Conservation (phyloP, 2,329 filamentous ascomycete species). For the Didymellaceae sp. region DNA sequence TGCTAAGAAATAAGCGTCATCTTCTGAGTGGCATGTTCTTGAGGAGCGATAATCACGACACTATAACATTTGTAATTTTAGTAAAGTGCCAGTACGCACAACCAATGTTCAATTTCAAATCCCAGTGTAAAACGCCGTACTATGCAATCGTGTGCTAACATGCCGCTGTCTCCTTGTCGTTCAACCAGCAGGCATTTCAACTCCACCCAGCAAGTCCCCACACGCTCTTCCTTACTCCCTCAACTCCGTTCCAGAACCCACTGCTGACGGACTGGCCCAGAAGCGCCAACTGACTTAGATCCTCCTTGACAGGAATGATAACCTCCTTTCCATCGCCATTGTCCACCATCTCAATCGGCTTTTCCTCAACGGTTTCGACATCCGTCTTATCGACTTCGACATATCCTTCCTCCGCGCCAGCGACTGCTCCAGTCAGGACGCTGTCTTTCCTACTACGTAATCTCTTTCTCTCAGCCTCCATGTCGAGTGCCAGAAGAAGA, state of each 20-base stretch:
- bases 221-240: constrained; percentile 13
- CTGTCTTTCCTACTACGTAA: constrained; percentile 3
- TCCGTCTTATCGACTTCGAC: not conserved
- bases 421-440: constrained; percentile 3
- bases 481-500: constrained; percentile 12
- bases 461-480: constrained; percentile 10
- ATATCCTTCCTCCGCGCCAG: not conserved
- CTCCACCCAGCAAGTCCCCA: constrained; percentile 14
- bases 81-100: constrained; percentile 1
- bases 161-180: too few relatives aligned
- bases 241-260: constrained; percentile 11
- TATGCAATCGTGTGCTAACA: too few relatives aligned
- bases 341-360: not conserved
- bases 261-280: constrained; percentile 1
- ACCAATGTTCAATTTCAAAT: not conserved
- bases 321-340: constrained; percentile 8
- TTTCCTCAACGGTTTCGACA: not conserved
- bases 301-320: constrained; percentile 11
- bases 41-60: constrained; percentile 6
- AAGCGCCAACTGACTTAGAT: constrained; percentile 9
- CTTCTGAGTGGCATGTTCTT: not conserved
- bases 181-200: not conserved
- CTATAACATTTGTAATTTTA: constrained; percentile 16
- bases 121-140: not conserved
- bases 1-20: constrained; percentile 37